These are phyloP conservation scores for Turnera subulata DNA, from an alignment of 345 rosid genomes.

Conservation along the genomic window DNA sequence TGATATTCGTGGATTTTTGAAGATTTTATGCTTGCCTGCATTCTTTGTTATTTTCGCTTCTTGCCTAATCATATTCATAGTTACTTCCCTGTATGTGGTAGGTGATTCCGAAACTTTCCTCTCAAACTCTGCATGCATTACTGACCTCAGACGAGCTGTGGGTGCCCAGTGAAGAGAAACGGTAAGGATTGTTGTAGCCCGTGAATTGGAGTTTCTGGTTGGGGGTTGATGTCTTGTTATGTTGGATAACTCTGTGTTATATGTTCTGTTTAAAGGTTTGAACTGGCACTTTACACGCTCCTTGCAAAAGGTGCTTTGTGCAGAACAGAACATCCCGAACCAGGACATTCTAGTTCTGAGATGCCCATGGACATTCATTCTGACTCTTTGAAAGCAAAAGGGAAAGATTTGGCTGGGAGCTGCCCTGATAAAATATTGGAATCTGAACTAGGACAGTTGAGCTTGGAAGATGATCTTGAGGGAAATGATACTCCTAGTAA, in stretches of 20 bases:
- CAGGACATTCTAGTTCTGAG: constrained; percentile 48
- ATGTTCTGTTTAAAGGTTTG: constrained; percentile 56
- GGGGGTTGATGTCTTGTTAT: constrained; percentile 9
- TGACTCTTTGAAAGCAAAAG: constrained; percentile 52
- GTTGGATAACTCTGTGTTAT: constrained; percentile 21
- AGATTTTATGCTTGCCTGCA: background rate
- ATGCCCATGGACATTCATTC: constrained; percentile 36
- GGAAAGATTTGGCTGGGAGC: constrained; percentile 41
- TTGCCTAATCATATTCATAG: constrained; percentile 12
- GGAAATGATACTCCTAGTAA: constrained; percentile 33
- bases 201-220: constrained; percentile 18
- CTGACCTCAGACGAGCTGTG: constrained; percentile 91
- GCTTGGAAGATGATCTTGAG: constrained; percentile 42
- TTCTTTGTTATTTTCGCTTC: constrained; percentile 8
- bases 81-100: constrained; percentile 26
- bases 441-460: constrained; percentile 50
- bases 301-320: constrained; percentile 63
- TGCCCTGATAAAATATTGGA: constrained; percentile 47
- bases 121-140: constrained; percentile 86
- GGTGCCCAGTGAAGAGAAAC: constrained; percentile 89
- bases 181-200: constrained; percentile 45
- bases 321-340: constrained; percentile 52
- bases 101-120: constrained; percentile 92
- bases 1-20: background rate
- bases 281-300: constrained; percentile 70